Percentiles rank a stretch among this genome's conserved stretches.
These are phyloP conservation scores for Phytophthora parvispora DNA, from an alignment of 352 stramenopile genomes.

Conservation along the genomic window DNA sequence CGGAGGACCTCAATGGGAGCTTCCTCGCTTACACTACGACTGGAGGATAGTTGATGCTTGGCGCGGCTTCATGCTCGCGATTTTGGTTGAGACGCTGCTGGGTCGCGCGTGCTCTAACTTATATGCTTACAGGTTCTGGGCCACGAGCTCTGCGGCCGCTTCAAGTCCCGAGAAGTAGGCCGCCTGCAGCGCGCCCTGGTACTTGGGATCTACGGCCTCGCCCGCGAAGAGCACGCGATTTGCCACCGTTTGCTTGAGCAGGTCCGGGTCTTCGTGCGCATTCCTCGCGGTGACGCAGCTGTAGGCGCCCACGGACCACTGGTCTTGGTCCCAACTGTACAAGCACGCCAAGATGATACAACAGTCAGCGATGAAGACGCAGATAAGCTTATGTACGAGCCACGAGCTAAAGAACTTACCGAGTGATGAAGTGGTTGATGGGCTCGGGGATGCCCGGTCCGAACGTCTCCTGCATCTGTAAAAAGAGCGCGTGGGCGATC, in stretches of 20 bases:
- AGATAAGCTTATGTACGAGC: constrained; percentile 42
- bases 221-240: constrained; percentile 72
- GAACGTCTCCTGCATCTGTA: constrained; percentile 65
- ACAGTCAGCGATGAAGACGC: background rate
- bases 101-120: background rate
- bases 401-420: constrained; percentile 56
- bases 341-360: background rate
- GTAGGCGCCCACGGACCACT: constrained; percentile 69
- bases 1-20: background rate
- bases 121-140: constrained; percentile 18
- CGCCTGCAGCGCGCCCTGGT: constrained; percentile 77
- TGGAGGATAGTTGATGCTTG: background rate
- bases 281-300: constrained; percentile 72
- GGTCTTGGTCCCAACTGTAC: constrained; percentile 71
- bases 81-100: background rate
- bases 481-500: constrained; percentile 57
- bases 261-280: constrained; percentile 63
- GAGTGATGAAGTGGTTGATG: constrained; percentile 63
- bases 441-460: constrained; percentile 46
- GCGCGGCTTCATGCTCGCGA: background rate
- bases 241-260: constrained; percentile 54
- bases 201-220: constrained; percentile 76
- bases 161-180: constrained; percentile 69
- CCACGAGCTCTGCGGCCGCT: constrained; percentile 29
- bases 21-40: background rate